A percentile compares a stretch with the other conserved stretches of the same genome.
These are phyloP conservation scores for Centella asiatica DNA, from an alignment of 129 eudicot species.

Conservation along the genomic window DNA sequence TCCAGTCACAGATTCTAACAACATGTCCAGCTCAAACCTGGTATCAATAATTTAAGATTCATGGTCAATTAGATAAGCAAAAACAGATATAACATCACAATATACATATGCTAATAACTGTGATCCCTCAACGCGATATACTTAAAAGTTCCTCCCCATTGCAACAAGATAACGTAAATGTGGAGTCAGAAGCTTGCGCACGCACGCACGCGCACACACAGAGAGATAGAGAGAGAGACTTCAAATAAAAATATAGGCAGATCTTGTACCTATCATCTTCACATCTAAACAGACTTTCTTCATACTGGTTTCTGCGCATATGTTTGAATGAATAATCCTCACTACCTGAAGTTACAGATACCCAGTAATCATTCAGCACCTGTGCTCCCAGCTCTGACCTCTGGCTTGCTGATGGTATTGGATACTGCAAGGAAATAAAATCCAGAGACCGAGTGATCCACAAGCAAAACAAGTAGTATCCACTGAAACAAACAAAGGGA, in stretches of 20 bases:
- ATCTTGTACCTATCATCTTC: slow-evolving; percentile 90
- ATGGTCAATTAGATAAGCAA: neutral
- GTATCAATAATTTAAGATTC: slow-evolving; percentile 9
- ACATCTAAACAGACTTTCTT: slow-evolving; percentile 95
- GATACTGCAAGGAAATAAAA: slow-evolving; percentile 52
- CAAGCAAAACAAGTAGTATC: neutral
- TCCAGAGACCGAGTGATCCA: slow-evolving; percentile 6
- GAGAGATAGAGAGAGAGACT: too few species aligned
- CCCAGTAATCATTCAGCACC: slow-evolving; percentile 93
- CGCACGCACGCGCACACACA: too few species aligned
- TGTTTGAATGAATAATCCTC: slow-evolving; percentile 99
- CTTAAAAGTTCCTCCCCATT: neutral
- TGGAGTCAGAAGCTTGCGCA: too few species aligned
- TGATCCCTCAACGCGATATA: neutral
- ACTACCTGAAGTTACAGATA: slow-evolving; percentile 97
- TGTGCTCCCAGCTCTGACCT: slow-evolving; percentile 83
- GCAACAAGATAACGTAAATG: too few species aligned
- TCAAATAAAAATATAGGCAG: slow-evolving; percentile 4
- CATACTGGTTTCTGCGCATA: slow-evolving; percentile 98
- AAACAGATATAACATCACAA: neutral
- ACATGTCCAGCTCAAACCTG: slow-evolving; percentile 96
- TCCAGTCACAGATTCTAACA: slow-evolving; percentile 90
- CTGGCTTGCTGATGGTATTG: slow-evolving; percentile 80
- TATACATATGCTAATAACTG: neutral
- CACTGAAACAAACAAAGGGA: slow-evolving; percentile 6